These are phyloP conservation scores for Diaporthe amygdali DNA, from an alignment of 2,329 filamentous ascomycete genomes.

Conservation along the genomic window DNA sequence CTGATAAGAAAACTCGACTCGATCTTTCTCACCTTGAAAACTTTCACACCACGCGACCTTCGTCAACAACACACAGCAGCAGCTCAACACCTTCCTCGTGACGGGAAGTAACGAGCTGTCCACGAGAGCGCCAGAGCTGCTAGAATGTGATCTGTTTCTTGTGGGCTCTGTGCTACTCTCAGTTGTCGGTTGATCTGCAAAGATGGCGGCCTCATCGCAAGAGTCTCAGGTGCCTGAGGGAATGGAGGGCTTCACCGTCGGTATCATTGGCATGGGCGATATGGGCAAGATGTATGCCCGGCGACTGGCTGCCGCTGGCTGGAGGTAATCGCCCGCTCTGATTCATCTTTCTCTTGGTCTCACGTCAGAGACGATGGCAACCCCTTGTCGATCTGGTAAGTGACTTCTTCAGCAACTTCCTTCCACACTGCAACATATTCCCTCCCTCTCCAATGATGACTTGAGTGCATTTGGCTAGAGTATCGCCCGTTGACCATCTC, in stretches of 20 bases:
- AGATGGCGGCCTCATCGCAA: constrained; percentile 31
- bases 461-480: constrained; percentile 99
- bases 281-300: constrained; percentile 99
- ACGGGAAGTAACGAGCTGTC: not conserved
- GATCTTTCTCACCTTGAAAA: not conserved
- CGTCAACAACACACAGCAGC: constrained; percentile 2
- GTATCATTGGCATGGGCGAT: constrained; percentile 98
- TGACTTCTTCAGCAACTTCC: constrained; percentile 26
- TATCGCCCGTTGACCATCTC: constrained; percentile 68
- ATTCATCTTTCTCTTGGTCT: constrained; percentile 16
- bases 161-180: constrained; percentile 24
- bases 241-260: constrained; percentile 78
- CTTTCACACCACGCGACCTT: not conserved
- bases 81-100: not conserved
- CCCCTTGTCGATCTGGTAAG: constrained; percentile 43
- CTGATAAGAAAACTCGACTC: constrained; percentile 2
- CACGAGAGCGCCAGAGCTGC: not conserved
- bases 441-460: constrained; percentile 79
- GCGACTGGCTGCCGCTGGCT: constrained; percentile 86
- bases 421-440: constrained; percentile 18
- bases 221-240: constrained; percentile 38
- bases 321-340: constrained; percentile 74
- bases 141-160: constrained; percentile 28
- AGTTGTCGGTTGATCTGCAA: constrained; percentile 17
- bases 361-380: constrained; percentile 13